Evolutionary conservation across 805 yeast species (phyloP), one percentile per base, ranked within the genome.

Genomic region (Kurtzmaniella fragi): DNA sequence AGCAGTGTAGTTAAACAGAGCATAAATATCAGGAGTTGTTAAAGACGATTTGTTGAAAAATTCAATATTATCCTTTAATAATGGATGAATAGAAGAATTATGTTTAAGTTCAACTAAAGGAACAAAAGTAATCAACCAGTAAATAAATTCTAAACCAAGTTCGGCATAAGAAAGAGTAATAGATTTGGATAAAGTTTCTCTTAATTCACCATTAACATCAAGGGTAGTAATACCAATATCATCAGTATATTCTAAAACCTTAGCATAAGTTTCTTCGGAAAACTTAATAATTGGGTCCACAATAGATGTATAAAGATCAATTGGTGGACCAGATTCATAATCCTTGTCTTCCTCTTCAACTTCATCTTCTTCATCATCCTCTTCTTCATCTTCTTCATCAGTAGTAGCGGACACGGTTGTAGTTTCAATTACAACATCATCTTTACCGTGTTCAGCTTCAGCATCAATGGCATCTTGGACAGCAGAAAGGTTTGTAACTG

Each of bases 151-250:
- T 20, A 53, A 49, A 3, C 45, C 9, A 17, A 59, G 34, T 37
- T 54, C 70, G 41, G 62, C 43, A 44, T 50, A 60, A 50, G 61
- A 62, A 49, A 69, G 59, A 9, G 68, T 51, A 16, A 66, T 58
- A 17, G 65, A 49, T 20, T 52, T 59, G 15, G 70, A 64, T 46
- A 69, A 61, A 27, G 53, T 50, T 35, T 66, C 71, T 50, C 74
- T 59, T 47, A 68, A 57, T 27, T 52, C 61, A 35, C 62, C 70
- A 41, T 56, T 60, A 45, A 52, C 59, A 31, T 64, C 67, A 30
- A 54, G 42, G 31, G 62, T 49, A 26, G 70, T 60, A 40, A 60
- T 51, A 23, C 71, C 71, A 31, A 65, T 48, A 8, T 35, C 31
- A 47, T 69, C 73, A 32, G 68, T 57, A 42, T 56, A 47, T 29